These are phyloP conservation scores for Dryas alaskensis DNA, from an alignment of 306 rosid species.

Conservation along the genomic window DNA sequence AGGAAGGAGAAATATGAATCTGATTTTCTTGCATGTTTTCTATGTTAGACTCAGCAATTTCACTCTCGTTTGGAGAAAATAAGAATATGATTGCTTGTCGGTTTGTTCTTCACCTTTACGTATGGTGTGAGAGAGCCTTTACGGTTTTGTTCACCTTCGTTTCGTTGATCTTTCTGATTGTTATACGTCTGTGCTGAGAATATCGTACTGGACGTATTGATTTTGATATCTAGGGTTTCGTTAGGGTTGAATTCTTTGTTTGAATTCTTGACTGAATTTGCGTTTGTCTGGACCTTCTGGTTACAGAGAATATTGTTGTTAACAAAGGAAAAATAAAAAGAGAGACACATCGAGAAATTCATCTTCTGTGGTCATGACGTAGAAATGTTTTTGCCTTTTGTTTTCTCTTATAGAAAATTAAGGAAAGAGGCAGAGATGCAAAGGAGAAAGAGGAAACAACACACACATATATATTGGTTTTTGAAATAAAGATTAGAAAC, in stretches of 20 bases:
- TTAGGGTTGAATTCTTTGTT: neutral
- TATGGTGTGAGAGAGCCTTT: neutral
- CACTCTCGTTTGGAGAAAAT: no score
- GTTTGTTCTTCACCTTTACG: no score
- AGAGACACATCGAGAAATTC: neutral
- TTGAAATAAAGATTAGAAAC: no score
- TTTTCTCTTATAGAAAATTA: no score
- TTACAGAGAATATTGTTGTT: conserved; percentile 1
- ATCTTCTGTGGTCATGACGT: neutral
- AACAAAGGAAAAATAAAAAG: no score
- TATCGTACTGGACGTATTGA: neutral
- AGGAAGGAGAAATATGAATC: no score
- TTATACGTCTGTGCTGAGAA: neutral
- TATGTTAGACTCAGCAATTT: neutral
- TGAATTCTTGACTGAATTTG: neutral
- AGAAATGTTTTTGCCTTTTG: no score
- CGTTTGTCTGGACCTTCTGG: neutral
- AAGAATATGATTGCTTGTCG: no score
- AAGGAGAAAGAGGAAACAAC: no score
- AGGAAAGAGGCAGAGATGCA: no score
- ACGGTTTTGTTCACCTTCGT: conserved; percentile 10
- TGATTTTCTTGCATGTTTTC: neutral
- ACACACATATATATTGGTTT: no score
- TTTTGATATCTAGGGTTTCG: conserved; percentile 6
- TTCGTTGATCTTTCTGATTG: neutral